Evolutionary conservation across 352 stramenopile species (phyloP).

Genomic region (Phytopythium helicoides): DNA sequence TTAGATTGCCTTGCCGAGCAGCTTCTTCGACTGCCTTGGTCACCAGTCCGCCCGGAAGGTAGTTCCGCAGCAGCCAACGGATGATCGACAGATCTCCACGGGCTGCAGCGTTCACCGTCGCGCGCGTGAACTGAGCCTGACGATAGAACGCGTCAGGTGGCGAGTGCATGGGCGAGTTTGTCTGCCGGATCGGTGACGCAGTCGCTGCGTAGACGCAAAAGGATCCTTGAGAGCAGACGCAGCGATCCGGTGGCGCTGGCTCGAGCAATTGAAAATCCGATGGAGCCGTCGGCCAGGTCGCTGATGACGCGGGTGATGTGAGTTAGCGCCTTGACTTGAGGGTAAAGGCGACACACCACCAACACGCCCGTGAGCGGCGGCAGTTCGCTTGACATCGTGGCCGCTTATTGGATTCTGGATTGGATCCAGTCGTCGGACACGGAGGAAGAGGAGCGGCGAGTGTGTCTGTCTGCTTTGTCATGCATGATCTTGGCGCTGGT

Average conservation of each 20-base stretch:
- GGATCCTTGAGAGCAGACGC: conserved; percentile 8
- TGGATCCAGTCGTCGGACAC: background rate
- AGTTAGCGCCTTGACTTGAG: conserved; percentile 8
- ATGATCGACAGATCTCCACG: conserved; percentile 2
- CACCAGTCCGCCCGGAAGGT: conserved; percentile 7
- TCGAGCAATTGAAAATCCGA: conserved; percentile 11
- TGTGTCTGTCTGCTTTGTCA: background rate
- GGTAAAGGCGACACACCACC: conserved; percentile 13
- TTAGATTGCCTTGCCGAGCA: conserved; percentile 5
- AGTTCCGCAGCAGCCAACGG: conserved; percentile 7
- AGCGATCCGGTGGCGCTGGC: conserved; percentile 15
- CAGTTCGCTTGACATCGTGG: background rate
- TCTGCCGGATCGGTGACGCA: background rate
- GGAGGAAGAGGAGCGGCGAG: background rate
- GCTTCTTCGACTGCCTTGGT: conserved; percentile 12
- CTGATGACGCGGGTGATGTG: conserved; percentile 14
- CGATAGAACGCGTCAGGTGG: conserved; percentile 6
- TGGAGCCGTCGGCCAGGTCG: conserved; percentile 10
- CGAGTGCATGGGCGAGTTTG: background rate
- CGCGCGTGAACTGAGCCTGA: conserved; percentile 10
- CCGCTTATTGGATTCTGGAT: background rate
- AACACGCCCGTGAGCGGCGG: conserved; percentile 11
- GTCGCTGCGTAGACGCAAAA: background rate
- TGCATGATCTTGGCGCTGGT: background rate
- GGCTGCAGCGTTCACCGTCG: background rate